Conservation (phyloP, 495 filamentous ascomycete species). For the Cercophora scortea region DNA sequence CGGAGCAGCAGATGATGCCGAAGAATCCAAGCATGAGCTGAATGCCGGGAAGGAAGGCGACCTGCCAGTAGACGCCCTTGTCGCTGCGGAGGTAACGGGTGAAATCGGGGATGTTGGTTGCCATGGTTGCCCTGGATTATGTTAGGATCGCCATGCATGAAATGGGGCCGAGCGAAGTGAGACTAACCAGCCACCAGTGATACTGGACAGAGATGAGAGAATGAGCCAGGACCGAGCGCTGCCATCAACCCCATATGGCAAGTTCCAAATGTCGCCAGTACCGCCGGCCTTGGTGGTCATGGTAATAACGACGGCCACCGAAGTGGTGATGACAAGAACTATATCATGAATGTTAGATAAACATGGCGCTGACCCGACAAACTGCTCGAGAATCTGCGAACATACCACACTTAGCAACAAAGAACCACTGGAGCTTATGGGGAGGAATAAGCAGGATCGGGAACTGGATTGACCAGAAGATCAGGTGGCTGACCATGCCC, state of each 20-base stretch:
- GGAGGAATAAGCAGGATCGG: conserved; percentile 43
- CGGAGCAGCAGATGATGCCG: conserved; percentile 42
- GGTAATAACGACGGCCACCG: conserved; percentile 34
- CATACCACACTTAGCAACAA: conserved; percentile 38
- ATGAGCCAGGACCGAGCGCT: conserved; percentile 21
- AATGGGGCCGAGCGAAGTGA: neutral
- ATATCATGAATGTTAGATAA: neutral
- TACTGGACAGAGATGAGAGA: conserved; percentile 21
- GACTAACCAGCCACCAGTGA: conserved; percentile 20
- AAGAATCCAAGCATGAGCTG: conserved; percentile 45
- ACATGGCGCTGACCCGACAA: too few species aligned
- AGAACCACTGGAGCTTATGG: conserved; percentile 43
- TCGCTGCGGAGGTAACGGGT: conserved; percentile 46
- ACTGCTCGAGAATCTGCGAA: neutral
- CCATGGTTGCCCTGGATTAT: conserved; percentile 19
- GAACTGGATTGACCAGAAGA: conserved; percentile 42
- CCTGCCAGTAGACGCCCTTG: conserved; percentile 47
- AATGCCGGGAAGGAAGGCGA: conserved; percentile 48
- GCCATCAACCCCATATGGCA: conserved; percentile 24
- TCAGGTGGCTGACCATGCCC: conserved; percentile 39
- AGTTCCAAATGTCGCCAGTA: conserved; percentile 36
- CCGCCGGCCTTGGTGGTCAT: conserved; percentile 39
- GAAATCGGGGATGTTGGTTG: conserved; percentile 51
- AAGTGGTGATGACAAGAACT: conserved; percentile 30
- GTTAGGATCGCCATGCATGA: too few species aligned